A percentile compares a stretch with the other conserved stretches of the same genome.
Conservation (phyloP, 1,284 basidiomycete genomes). For the Malassezia dermatis region DNA sequence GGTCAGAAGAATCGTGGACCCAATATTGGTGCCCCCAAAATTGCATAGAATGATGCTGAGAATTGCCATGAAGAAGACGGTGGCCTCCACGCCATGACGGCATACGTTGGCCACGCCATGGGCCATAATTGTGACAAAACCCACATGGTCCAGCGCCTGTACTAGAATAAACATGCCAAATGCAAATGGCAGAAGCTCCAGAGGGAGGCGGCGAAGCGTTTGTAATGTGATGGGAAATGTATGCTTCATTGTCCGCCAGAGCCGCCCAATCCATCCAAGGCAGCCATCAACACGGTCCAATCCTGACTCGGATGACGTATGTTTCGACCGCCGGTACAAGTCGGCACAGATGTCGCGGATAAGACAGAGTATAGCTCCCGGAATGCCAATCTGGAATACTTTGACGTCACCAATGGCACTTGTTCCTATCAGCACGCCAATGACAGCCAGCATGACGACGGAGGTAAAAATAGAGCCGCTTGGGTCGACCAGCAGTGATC, state of each 20-base stretch:
- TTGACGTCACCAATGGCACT: conserved; percentile 53
- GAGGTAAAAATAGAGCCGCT: conserved; percentile 53
- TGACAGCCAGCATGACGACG: conserved; percentile 53
- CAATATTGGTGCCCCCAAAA: conserved; percentile 83
- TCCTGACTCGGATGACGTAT: background rate
- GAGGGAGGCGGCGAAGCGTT: conserved; percentile 63
- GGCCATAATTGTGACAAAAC: conserved; percentile 84
- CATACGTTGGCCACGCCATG: conserved; percentile 56
- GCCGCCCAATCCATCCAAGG: background rate
- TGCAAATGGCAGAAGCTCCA: conserved; percentile 77
- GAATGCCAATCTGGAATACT: conserved; percentile 65
- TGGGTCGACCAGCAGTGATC: conserved; percentile 52
- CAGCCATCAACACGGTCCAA: background rate
- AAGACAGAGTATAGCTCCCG: conserved; percentile 67
- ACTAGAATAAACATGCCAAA: conserved; percentile 93
- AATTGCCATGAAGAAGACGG: conserved; percentile 53
- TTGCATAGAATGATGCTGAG: conserved; percentile 69
- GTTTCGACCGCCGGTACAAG: conserved; percentile 16
- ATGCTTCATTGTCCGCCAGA: background rate
- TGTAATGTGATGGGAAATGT: conserved; percentile 66
- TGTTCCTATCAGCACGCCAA: conserved; percentile 56
- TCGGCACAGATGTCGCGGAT: conserved; percentile 53
- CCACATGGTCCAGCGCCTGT: conserved; percentile 67
- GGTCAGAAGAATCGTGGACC: conserved; percentile 79
- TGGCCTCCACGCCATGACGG: conserved; percentile 50